phyloP scores from a whole-genome alignment of 1,139 yeast species.

The Arxiozyma heterogenica region DNA sequence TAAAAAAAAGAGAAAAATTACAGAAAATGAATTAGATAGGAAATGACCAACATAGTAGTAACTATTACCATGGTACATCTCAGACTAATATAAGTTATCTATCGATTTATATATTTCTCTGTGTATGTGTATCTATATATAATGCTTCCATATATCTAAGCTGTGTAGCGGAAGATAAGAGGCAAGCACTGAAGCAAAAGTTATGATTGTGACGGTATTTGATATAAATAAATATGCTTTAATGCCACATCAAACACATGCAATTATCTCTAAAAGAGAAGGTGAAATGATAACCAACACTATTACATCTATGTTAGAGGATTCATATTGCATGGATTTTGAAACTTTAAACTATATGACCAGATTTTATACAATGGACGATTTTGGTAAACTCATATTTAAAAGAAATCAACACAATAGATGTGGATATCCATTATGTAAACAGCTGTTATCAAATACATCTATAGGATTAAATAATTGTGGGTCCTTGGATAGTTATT shows the following conservation, averaged over 20 bases:
- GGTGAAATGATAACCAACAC: conserved; percentile 6
- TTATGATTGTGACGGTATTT: conserved; percentile 2
- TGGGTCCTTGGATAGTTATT: conserved; percentile 43
- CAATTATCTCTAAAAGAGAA: conserved; percentile 6
- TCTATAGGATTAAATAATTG: background rate
- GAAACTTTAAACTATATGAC: conserved; percentile 8
- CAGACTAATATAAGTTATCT: background rate
- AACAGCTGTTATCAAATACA: background rate
- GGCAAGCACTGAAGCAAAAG: background rate
- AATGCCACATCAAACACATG: conserved; percentile 7
- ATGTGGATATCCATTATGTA: conserved; percentile 15
- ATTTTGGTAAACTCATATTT: conserved; percentile 5
- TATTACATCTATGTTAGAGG: conserved; percentile 4
- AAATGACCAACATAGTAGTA: background rate
- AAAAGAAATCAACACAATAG: conserved; percentile 5
- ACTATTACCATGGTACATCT: background rate
- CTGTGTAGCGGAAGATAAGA: no score
- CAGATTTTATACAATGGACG: conserved; percentile 5
- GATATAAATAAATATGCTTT: conserved; percentile 5
- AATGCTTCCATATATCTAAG: no score
- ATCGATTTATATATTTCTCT: no score
- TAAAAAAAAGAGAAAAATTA: no score
- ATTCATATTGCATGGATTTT: conserved; percentile 9
- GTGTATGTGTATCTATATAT: background rate
- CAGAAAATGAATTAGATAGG: no score